Conservation (phyloP, 495 filamentous ascomycete genomes). For the Saxophila tyrrhenica region DNA sequence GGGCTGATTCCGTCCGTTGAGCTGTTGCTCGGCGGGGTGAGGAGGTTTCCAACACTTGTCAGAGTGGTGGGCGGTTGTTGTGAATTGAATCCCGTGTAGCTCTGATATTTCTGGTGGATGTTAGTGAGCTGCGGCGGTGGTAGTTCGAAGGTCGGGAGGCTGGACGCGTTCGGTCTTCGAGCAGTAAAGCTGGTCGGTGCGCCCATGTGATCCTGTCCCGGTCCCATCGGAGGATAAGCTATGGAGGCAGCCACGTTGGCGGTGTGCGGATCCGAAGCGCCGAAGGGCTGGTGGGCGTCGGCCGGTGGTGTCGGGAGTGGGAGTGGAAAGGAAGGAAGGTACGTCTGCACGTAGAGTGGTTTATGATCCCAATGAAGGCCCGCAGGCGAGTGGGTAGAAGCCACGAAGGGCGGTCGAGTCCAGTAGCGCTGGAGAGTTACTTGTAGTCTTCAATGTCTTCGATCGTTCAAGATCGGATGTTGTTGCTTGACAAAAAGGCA, state of each 20-base stretch:
- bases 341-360: constrained; percentile 7
- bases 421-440: background rate
- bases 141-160: constrained; percentile 30
- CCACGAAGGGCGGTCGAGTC: constrained; percentile 14
- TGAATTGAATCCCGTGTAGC: constrained; percentile 34
- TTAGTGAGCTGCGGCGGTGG: constrained; percentile 26
- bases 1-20: constrained; percentile 54
- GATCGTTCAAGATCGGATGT: background rate
- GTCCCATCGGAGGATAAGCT: constrained; percentile 32
- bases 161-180: constrained; percentile 30
- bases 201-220: constrained; percentile 32
- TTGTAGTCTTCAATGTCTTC: background rate
- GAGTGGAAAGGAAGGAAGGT: constrained; percentile 6
- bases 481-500: background rate
- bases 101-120: constrained; percentile 35
- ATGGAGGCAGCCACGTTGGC: constrained; percentile 36
- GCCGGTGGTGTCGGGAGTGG: constrained; percentile 15
- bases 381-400: constrained; percentile 9
- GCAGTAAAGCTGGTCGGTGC: constrained; percentile 31
- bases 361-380: constrained; percentile 14
- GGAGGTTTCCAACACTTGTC: constrained; percentile 48
- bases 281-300: constrained; percentile 6
- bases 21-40: constrained; percentile 52
- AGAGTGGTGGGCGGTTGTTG: constrained; percentile 31
- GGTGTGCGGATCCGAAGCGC: constrained; percentile 19